Base-by-base conservation (phyloP, 208 protist species). In the Crithidia brevicula region DNA sequence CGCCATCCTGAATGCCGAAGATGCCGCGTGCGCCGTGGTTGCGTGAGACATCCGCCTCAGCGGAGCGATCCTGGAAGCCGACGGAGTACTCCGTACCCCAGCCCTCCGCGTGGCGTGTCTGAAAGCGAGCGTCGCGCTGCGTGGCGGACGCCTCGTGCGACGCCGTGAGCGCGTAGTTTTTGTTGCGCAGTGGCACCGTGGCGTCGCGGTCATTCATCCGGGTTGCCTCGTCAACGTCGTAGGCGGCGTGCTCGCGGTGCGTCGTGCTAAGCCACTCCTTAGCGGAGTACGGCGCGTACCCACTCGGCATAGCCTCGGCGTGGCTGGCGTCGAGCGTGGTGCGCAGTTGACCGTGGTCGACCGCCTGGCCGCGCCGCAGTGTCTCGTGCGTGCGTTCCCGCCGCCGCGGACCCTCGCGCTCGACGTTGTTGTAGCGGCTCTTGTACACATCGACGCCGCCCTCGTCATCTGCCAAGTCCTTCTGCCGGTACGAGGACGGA, bases 371-470 rank as follows among this genome's bases (percentile, higher is more conserved):
- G 27, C 71, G 73, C 49, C 87, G 70, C n/a, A 93, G 34, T 25
- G 77, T 84, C 34, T 80, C 54, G 52, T 61, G 67, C 31, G 85
- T 91, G 34, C 64, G 77, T 58, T 83, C 72, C 16, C 89, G 84
- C 22, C 92, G 82, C 65, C 74, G 54, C 9, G 92, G 89, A 47
- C 89, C 89, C 54, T 93, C 82, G 28, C 79, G 82, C 49, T 88
- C 79, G 3, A 96, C 92, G 70, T 93, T 88, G 68, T 96, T 94
- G 79, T 94, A 93, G 20, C 92, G 86, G 52, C 87, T 92, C 47
- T 84, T 82, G 70, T 96, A 96, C 30, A 96, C 85, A 15, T 85
- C 79, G n/a, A 81, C 7, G 10, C 54, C 70, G 36, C 31, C 57
- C 30, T 61, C 74, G 16, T 60, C 67, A 42, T 82, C 74, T 28